Evolutionary conservation across 352 stramenopile genomes (phyloP).

Genomic region (Phytophthora pseudosyringae): DNA sequence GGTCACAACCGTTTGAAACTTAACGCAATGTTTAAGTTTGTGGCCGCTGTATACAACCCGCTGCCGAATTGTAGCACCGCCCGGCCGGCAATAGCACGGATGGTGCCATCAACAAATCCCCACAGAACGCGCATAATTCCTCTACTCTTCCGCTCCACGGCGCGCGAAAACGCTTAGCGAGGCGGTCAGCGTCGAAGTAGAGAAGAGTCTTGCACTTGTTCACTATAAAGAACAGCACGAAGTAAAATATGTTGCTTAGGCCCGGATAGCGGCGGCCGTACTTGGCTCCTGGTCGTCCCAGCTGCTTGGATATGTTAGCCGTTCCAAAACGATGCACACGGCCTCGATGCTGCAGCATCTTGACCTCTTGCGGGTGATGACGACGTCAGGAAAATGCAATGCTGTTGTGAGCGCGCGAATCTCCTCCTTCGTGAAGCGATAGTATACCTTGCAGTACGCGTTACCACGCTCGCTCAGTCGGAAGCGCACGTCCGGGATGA

Average conservation of each 20-base stretch:
- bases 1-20: neutral
- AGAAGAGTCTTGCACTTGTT: neutral
- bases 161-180: neutral
- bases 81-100: neutral
- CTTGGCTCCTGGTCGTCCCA: neutral
- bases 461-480: neutral
- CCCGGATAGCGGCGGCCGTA: neutral
- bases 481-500: neutral
- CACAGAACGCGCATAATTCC: neutral
- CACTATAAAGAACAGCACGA: neutral
- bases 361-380: neutral
- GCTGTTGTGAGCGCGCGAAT: neutral
- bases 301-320: neutral
- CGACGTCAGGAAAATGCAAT: neutral
- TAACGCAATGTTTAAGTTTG: neutral
- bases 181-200: neutral
- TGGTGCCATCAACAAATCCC: neutral
- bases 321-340: neutral
- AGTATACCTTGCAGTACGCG: neutral
- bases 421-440: neutral
- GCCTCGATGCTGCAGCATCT: neutral
- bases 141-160: neutral
- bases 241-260: neutral
- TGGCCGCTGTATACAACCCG: neutral
- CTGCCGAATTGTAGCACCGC: neutral